phyloP scores from a whole-genome alignment of 208 protist genomes.

The Crithidia bombi region DNA sequence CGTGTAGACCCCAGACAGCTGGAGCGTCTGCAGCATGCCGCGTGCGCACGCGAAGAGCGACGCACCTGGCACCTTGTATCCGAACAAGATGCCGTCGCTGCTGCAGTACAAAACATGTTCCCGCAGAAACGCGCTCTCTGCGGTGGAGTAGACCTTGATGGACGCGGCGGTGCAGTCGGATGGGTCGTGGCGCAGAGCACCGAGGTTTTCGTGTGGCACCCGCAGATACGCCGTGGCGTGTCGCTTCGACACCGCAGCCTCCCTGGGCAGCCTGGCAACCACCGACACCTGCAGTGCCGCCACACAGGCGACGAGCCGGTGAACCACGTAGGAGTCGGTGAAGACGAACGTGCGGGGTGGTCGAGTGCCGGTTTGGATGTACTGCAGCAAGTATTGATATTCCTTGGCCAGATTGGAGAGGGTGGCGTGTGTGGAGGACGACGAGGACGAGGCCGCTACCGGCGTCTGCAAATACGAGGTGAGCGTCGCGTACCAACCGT shows the following conservation, averaged over 20 bases:
- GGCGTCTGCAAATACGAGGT: constrained; percentile 1
- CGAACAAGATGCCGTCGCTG: constrained; percentile 14
- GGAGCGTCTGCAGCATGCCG: constrained; percentile 17
- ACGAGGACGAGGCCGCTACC: too few relatives aligned
- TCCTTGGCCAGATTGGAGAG: constrained; percentile 14
- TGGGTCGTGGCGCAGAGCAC: not conserved
- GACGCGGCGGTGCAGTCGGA: not conserved
- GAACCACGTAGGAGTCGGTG: constrained; percentile 29
- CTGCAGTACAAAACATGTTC: constrained; percentile 21
- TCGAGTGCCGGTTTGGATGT: not conserved
- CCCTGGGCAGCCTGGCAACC: constrained; percentile 15
- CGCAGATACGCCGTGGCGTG: constrained; percentile 24
- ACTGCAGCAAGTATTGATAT: constrained; percentile 25
- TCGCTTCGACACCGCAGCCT: constrained; percentile 10
- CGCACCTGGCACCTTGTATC: constrained; percentile 30
- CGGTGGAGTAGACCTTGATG: constrained; percentile 15
- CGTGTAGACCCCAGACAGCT: constrained; percentile 9
- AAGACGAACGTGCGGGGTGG: constrained; percentile 23
- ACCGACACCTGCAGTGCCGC: constrained; percentile 21
- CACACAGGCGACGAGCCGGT: constrained; percentile 27
- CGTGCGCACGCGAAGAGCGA: constrained; percentile 12
- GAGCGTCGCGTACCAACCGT: constrained; percentile 24
- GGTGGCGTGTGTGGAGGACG: not conserved
- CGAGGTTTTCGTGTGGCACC: constrained; percentile 30
- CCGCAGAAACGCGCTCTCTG: not conserved